phyloP scores from a whole-genome alignment of 2,329 filamentous ascomycete genomes.

The Chrysosphaeria jannelii region DNA sequence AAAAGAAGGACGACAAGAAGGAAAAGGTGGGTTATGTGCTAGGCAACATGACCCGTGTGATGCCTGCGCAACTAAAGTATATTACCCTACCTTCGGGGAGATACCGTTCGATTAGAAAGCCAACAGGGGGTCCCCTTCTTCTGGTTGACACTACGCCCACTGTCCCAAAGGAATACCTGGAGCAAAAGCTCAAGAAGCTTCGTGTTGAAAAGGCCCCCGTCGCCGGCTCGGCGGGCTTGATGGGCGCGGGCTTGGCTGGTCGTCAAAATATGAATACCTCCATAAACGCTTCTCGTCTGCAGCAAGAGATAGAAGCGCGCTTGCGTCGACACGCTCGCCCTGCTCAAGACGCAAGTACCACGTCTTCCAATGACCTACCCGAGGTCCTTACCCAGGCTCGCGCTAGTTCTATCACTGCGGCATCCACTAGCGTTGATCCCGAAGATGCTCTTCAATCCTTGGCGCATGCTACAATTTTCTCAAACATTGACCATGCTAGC shows the following conservation, averaged over 20 bases:
- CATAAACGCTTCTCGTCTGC: too few species aligned
- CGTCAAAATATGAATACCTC: too few species aligned
- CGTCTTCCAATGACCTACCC: too few species aligned
- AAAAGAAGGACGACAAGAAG: slow-evolving; percentile 62
- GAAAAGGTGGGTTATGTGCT: slow-evolving; percentile 93
- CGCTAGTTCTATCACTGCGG: too few species aligned
- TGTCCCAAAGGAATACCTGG: slow-evolving; percentile 52
- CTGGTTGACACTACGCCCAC: slow-evolving; percentile 57
- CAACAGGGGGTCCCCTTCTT: slow-evolving; percentile 81
- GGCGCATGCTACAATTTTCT: too few species aligned
- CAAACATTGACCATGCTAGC: slow-evolving; percentile 54
- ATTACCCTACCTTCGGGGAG: slow-evolving; percentile 74
- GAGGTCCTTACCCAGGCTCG: too few species aligned
- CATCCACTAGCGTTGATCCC: too few species aligned
- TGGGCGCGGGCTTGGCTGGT: too few species aligned
- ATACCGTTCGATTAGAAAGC: slow-evolving; percentile 78
- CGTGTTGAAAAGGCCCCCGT: slow-evolving; percentile 30
- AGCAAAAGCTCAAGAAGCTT: slow-evolving; percentile 75
- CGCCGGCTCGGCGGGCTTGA: slow-evolving; percentile 9
- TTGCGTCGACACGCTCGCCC: too few species aligned
- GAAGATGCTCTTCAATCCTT: too few species aligned
- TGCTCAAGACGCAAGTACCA: too few species aligned
- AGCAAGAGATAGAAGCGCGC: too few species aligned
- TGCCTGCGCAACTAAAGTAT: slow-evolving; percentile 81
- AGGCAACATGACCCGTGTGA: slow-evolving; percentile 86